These are phyloP conservation scores for Trichosphaerium sp. DNA, from an alignment of 78 protist genomes.

Conservation along the genomic window DNA sequence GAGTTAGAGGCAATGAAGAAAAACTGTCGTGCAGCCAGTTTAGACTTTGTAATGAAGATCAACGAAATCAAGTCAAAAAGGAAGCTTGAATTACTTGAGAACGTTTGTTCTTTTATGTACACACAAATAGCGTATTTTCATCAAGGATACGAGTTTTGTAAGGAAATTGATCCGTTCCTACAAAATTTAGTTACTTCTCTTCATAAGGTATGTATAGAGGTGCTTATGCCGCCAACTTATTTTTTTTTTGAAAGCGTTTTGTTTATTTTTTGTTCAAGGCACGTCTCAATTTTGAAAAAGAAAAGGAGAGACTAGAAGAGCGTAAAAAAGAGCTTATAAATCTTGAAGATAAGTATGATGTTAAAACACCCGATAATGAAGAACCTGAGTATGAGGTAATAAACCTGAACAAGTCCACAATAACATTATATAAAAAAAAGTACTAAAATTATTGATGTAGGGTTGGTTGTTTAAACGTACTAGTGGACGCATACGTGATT, in stretches of 20 bases:
- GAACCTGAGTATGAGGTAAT: not conserved
- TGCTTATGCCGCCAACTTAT: not conserved
- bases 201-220: not conserved
- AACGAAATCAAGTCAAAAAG: constrained; percentile 36
- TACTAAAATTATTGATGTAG: constrained; percentile 27
- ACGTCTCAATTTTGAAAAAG: constrained; percentile 26
- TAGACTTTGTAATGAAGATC: constrained; percentile 36
- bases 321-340: constrained; percentile 8
- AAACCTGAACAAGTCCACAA: constrained; percentile 2
- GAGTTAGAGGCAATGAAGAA: no score
- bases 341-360: not conserved
- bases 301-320: constrained; percentile 11
- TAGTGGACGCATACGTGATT: constrained; percentile 57
- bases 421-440: constrained; percentile 22
- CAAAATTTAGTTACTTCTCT: constrained; percentile 6
- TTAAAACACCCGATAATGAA: not conserved
- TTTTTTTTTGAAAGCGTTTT: no score
- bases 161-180: constrained; percentile 37
- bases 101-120: constrained; percentile 23
- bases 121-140: constrained; percentile 41
- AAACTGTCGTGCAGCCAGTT: no score
- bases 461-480: no score
- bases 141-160: constrained; percentile 38
- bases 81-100: constrained; percentile 33
- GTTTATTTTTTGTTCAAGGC: not conserved